Conservation (phyloP, 345 rosid species). For the Euphorbia tirucalli region DNA sequence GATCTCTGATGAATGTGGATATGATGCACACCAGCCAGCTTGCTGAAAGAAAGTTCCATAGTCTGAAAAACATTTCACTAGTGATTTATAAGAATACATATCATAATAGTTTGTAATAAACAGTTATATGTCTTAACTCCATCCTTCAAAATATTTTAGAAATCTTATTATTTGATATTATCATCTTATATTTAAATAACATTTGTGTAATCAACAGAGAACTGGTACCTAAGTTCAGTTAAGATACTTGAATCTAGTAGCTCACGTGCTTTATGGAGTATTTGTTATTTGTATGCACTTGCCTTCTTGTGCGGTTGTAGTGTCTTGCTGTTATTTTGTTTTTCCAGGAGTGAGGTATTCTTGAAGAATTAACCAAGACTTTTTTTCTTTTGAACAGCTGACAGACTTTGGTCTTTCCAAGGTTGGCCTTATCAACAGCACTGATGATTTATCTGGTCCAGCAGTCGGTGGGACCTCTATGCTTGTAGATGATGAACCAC, state of each 20-base stretch:
- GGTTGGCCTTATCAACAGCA: conserved; percentile 99
- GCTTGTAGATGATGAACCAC: conserved; percentile 81
- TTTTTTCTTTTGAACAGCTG: conserved; percentile 45
- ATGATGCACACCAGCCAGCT: no score
- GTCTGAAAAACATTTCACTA: no score
- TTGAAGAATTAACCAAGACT: neutral
- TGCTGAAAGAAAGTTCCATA: no score
- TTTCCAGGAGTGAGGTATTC: neutral
- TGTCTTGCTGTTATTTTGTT: neutral
- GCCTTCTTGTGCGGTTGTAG: neutral
- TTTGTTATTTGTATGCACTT: neutral
- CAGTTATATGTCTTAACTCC: no score
- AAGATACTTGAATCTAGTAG: neutral
- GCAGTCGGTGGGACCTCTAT: conserved; percentile 76
- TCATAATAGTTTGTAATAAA: no score
- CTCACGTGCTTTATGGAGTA: neutral
- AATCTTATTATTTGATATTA: no score
- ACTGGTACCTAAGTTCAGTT: neutral
- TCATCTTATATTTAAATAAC: no score
- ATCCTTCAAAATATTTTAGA: no score
- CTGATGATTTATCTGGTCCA: conserved; percentile 96
- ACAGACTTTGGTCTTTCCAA: conserved; percentile 88
- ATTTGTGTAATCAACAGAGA: no score
- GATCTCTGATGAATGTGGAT: no score
- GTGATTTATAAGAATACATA: no score